Evolutionary conservation across 371 early-diverging fungal species (phyloP).

Genomic region (Gilbertella persicaria): DNA sequence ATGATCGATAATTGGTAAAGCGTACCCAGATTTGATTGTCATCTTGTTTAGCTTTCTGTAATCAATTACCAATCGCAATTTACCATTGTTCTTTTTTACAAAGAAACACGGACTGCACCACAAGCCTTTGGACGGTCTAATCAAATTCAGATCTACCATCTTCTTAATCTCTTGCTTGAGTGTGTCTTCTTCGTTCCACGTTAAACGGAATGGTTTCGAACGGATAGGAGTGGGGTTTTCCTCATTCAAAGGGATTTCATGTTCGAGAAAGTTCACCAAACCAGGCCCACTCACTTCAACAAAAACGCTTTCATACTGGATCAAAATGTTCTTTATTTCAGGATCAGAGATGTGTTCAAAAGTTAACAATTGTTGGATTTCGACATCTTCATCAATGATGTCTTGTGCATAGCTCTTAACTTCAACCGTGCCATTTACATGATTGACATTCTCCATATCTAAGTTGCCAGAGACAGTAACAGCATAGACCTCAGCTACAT

Average conservation of each 20-base stretch:
- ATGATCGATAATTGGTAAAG: conserved; percentile 40
- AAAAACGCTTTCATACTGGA: neutral
- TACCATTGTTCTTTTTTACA: conserved; percentile 49
- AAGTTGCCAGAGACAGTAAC: neutral
- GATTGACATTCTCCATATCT: neutral
- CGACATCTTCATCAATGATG: neutral
- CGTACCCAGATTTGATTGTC: conserved; percentile 14
- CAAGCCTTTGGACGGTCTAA: conserved; percentile 11
- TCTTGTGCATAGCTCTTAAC: neutral
- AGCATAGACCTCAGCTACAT: neutral
- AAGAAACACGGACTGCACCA: conserved; percentile 47
- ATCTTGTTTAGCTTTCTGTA: conserved; percentile 25
- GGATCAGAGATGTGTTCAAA: neutral
- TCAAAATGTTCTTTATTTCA: neutral
- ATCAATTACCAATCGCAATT: conserved; percentile 40
- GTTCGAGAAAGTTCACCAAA: neutral
- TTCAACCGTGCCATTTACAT: neutral
- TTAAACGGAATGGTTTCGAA: conserved; percentile 12
- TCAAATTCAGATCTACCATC: conserved; percentile 11
- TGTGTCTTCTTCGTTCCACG: conserved; percentile 10
- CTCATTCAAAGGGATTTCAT: neutral
- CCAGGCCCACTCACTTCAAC: neutral
- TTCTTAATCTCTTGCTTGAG: conserved; percentile 5
- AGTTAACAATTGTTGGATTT: neutral
- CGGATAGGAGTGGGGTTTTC: conserved; percentile 1